phyloP scores from a whole-genome alignment of 495 filamentous ascomycete genomes.

The Penicillium antarcticum region DNA sequence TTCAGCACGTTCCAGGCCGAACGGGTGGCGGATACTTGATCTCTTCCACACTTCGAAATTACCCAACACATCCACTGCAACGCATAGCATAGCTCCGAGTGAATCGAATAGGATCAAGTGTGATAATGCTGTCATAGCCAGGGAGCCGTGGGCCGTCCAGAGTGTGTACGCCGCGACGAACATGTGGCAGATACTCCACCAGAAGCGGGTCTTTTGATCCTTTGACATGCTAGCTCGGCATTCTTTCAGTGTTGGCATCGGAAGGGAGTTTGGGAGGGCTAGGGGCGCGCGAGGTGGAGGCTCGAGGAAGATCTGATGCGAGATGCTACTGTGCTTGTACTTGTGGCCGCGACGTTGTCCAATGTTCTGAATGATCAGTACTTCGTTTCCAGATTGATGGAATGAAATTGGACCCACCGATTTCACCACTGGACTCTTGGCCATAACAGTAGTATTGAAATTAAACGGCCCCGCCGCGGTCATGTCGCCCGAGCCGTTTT shows the following conservation, averaged over 20 bases:
- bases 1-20: conserved; percentile 87
- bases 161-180: conserved; percentile 77
- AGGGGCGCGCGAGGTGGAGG: conserved; percentile 86
- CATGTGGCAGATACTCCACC: conserved; percentile 89
- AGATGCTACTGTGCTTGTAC: conserved; percentile 96
- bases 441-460: conserved; percentile 81
- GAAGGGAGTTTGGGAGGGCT: conserved; percentile 86
- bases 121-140: conserved; percentile 88
- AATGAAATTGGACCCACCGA: conserved; percentile 54
- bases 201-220: conserved; percentile 75
- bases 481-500: conserved; percentile 40
- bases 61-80: conserved; percentile 83
- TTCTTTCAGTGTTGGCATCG: conserved; percentile 87
- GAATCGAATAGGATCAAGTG: conserved; percentile 95
- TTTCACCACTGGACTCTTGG: conserved; percentile 71
- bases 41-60: conserved; percentile 99
- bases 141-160: conserved; percentile 78
- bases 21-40: conserved; percentile 88
- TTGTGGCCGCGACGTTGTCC: conserved; percentile 93
- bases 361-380: conserved; percentile 55
- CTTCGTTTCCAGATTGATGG: not conserved
- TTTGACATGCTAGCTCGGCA: conserved; percentile 79
- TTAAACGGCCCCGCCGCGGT: conserved; percentile 70
- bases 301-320: conserved; percentile 94
- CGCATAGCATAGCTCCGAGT: conserved; percentile 86